Evolutionary conservation across 176 grass and related monocot genomes (phyloP).

Genomic region (Echinochloa phyllopogon): DNA sequence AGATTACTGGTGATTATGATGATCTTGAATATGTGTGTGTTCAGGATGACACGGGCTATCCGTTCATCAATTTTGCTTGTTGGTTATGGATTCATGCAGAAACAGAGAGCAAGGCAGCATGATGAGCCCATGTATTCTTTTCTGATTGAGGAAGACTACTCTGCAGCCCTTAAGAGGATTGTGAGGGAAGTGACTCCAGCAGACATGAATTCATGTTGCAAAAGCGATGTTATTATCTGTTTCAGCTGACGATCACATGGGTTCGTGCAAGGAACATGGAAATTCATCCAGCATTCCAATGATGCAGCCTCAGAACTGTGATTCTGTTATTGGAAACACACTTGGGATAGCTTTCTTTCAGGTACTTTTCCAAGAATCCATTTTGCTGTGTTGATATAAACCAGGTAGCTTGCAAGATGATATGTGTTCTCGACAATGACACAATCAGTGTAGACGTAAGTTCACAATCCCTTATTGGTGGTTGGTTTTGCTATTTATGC

Average conservation of each 20-base stretch:
- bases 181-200: background rate
- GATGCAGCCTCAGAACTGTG: conserved; percentile 18
- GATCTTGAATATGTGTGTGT: background rate
- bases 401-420: background rate
- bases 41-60: background rate
- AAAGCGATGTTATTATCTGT: conserved; percentile 37
- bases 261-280: conserved; percentile 48
- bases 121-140: background rate
- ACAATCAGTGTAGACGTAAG: background rate
- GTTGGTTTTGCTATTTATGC: conserved; percentile 22
- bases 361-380: conserved; percentile 37
- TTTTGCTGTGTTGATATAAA: conserved; percentile 13
- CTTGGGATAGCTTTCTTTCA: conserved; percentile 52
- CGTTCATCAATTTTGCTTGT: conserved; percentile 10
- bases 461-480: background rate
- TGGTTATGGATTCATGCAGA: background rate
- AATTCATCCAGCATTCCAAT: conserved; percentile 51
- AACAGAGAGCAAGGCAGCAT: background rate
- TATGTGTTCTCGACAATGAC: background rate
- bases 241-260: conserved; percentile 27
- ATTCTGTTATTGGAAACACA: conserved; percentile 42
- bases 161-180: background rate
- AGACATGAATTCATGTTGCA: conserved; percentile 25
- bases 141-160: background rate
- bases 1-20: conserved; percentile 74